phyloP scores from a whole-genome alignment of 768 basidiomycete genomes.

The Russula sp. region DNA sequence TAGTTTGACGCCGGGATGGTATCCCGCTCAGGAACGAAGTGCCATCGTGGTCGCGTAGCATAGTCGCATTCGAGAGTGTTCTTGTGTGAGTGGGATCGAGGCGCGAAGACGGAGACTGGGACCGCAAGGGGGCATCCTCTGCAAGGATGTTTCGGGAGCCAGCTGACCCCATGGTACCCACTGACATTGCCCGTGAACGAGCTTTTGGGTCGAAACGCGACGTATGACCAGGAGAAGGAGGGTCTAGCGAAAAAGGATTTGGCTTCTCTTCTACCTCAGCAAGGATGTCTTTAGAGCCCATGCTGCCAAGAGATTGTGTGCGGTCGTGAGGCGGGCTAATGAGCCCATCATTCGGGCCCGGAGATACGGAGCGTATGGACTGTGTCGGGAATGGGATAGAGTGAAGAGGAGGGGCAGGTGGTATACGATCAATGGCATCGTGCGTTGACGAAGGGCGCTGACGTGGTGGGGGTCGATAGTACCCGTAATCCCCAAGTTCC shows the following conservation, averaged over 20 bases:
- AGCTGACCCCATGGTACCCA: slow-evolving; percentile 39
- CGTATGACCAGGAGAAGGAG: slow-evolving; percentile 33
- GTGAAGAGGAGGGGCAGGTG: slow-evolving; percentile 35
- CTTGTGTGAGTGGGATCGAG: slow-evolving; percentile 77
- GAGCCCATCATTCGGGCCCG: slow-evolving; percentile 29
- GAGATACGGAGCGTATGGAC: slow-evolving; percentile 30
- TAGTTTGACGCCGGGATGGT: slow-evolving; percentile 21
- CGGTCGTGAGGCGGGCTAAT: slow-evolving; percentile 32
- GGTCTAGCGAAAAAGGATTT: slow-evolving; percentile 31
- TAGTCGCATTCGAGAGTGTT: slow-evolving; percentile 56
- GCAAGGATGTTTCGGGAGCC: slow-evolving; percentile 30
- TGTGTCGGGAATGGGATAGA: slow-evolving; percentile 54
- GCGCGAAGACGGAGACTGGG: slow-evolving; percentile 56
- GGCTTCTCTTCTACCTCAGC: slow-evolving; percentile 32
- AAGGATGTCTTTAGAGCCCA: slow-evolving; percentile 41
- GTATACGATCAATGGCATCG: slow-evolving; percentile 37
- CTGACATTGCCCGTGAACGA: slow-evolving; percentile 36
- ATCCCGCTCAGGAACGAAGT: slow-evolving; percentile 31
- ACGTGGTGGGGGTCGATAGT: slow-evolving; percentile 34
- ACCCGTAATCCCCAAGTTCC: slow-evolving; percentile 43
- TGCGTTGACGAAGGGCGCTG: slow-evolving; percentile 49
- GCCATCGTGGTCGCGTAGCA: slow-evolving; percentile 50
- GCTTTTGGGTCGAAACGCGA: slow-evolving; percentile 41
- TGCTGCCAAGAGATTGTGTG: slow-evolving; percentile 44
- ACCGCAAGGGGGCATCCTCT: slow-evolving; percentile 50